Conservation (phyloP, 2,329 filamentous ascomycete genomes). For the Neonectria neomacrospora region DNA sequence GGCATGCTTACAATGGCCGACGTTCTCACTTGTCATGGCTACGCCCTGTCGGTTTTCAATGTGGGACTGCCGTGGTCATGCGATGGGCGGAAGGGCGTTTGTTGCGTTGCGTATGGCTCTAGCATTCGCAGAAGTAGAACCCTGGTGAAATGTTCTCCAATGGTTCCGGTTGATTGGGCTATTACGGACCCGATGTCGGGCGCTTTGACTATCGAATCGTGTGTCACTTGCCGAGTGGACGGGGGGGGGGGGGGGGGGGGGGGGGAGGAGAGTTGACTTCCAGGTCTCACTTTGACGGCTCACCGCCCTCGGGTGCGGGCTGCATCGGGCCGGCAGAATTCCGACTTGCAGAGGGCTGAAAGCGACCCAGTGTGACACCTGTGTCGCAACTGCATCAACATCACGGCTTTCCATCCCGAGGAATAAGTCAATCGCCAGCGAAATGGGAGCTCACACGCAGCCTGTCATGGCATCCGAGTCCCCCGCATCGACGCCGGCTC, state of each 20-base stretch:
- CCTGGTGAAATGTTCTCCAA: constrained; percentile 35
- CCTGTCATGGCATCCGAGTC: constrained; percentile 37
- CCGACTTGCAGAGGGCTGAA: constrained; percentile 4
- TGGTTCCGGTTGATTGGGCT: constrained; percentile 40
- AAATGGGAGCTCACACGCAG: background rate
- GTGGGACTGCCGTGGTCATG: constrained; percentile 42
- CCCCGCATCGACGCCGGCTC: constrained; percentile 23
- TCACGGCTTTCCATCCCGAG: background rate
- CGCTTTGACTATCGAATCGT: constrained; percentile 29
- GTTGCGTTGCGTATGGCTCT: constrained; percentile 3
- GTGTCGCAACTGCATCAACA: background rate
- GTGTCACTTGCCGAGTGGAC: background rate
- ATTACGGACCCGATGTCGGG: constrained; percentile 34
- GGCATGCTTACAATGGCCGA: constrained; percentile 41
- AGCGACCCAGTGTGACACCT: background rate
- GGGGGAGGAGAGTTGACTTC: constrained; percentile 5
- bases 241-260: too few species aligned
- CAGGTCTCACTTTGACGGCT: constrained; percentile 10
- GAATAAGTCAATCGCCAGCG: background rate
- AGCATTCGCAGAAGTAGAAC: constrained; percentile 1
- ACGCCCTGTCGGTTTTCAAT: constrained; percentile 39
- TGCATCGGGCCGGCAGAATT: constrained; percentile 30
- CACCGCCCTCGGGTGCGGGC: constrained; percentile 34
- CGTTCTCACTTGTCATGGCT: constrained; percentile 44
- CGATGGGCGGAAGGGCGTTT: constrained; percentile 32